Evolutionary conservation across 768 basidiomycete species (phyloP).

Genomic region (Lenzites betulinus): DNA sequence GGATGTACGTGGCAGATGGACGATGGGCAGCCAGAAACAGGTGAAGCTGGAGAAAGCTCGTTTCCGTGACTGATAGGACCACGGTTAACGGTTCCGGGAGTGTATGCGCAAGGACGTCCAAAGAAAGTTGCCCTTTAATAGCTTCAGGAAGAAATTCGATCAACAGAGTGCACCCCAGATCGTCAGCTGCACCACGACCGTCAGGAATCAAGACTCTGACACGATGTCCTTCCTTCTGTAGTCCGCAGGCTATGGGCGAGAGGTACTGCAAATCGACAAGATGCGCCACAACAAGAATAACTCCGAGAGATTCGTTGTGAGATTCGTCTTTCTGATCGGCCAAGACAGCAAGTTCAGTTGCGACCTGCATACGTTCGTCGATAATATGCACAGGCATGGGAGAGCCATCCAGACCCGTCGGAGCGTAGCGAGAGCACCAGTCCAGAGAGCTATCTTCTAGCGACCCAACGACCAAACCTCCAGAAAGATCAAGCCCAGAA

Average conservation of each 20-base stretch:
- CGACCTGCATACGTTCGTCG: neutral
- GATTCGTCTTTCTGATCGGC: neutral
- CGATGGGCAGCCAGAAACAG: neutral
- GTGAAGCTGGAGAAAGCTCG: neutral
- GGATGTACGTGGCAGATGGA: constrained; percentile 28
- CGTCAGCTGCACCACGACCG: neutral
- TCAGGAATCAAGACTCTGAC: constrained; percentile 37
- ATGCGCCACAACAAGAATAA: constrained; percentile 38
- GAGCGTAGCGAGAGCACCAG: constrained; percentile 3
- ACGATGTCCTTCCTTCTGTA: constrained; percentile 34
- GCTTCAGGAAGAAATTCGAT: neutral
- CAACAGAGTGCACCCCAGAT: neutral
- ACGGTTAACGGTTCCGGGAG: neutral
- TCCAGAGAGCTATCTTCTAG: neutral
- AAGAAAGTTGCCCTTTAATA: neutral
- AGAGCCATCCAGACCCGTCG: neutral
- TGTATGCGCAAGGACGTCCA: neutral
- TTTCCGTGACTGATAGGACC: constrained; percentile 5
- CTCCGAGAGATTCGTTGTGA: constrained; percentile 15
- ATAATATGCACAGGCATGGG: neutral
- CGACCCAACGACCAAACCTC: constrained; percentile 39
- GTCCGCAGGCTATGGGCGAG: constrained; percentile 38
- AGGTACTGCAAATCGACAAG: constrained; percentile 39
- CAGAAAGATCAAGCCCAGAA: constrained; percentile 34
- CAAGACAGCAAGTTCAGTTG: too few relatives aligned